Percentiles rank a stretch among this genome's conserved stretches.
These are phyloP conservation scores for Vickermania ingenoplastis DNA, from an alignment of 208 protist species.

Conservation along the genomic window DNA sequence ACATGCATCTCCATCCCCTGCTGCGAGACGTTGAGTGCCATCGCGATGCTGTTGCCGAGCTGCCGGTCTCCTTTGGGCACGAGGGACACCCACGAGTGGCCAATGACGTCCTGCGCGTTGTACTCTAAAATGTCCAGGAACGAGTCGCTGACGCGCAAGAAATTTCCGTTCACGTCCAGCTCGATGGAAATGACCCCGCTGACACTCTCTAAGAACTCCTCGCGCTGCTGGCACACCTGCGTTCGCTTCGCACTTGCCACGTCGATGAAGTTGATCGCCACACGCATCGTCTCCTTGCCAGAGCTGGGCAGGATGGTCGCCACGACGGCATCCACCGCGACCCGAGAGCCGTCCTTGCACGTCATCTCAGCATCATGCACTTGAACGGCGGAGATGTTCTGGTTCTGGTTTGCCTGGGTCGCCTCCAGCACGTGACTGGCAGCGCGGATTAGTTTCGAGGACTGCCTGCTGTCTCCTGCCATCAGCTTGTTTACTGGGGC, in stretches of 20 bases:
- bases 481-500: slow-evolving; percentile 20
- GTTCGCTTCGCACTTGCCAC: neutral
- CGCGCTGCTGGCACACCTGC: neutral
- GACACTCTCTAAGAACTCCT: neutral
- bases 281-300: neutral
- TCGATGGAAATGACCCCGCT: slow-evolving; percentile 4
- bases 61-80: neutral
- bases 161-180: slow-evolving; percentile 6
- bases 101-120: slow-evolving; percentile 8
- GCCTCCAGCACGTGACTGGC: slow-evolving; percentile 10
- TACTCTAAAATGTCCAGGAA: slow-evolving; percentile 5
- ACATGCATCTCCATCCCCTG: neutral
- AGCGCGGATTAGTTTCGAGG: slow-evolving; percentile 15
- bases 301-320: neutral
- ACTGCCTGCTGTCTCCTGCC: slow-evolving; percentile 9
- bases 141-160: neutral
- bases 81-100: neutral
- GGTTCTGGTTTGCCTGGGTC: slow-evolving; percentile 8
- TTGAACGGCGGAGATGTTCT: neutral
- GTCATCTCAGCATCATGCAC: neutral
- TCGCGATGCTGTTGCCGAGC: neutral
- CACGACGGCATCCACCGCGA: neutral
- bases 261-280: slow-evolving; percentile 6
- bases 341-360: neutral
- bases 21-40: neutral